Evolutionary conservation across 1,284 basidiomycete genomes (phyloP).

Genomic region (Naganishia albida): DNA sequence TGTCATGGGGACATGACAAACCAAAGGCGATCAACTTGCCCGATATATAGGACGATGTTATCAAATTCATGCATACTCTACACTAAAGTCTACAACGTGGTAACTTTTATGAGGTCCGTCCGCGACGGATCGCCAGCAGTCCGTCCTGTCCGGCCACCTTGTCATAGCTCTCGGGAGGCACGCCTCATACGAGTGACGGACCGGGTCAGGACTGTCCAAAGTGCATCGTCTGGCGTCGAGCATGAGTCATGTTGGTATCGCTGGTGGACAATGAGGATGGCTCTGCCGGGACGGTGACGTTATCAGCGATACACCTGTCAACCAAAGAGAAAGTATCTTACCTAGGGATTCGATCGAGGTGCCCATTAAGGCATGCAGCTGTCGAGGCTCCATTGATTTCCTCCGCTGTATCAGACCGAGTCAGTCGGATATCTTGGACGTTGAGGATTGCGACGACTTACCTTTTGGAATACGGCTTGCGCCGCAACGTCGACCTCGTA

Average conservation of each 20-base stretch:
- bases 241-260: constrained; percentile 37
- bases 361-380: constrained; percentile 34
- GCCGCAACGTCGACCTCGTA: constrained; percentile 70
- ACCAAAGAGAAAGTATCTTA: not conserved
- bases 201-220: constrained; percentile 47
- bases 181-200: too few relatives aligned
- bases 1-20: constrained; percentile 24
- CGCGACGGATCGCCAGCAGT: too few relatives aligned
- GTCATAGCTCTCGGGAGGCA: too few relatives aligned
- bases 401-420: constrained; percentile 55
- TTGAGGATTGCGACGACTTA: constrained; percentile 42
- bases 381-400: constrained; percentile 62
- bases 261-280: constrained; percentile 14
- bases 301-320: constrained; percentile 3
- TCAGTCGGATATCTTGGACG: constrained; percentile 4
- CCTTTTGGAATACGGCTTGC: constrained; percentile 71
- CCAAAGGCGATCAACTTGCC: constrained; percentile 28
- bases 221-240: constrained; percentile 42
- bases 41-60: constrained; percentile 10
- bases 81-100: not conserved
- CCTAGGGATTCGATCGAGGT: constrained; percentile 17
- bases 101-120: too few relatives aligned
- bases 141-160: too few relatives aligned
- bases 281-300: not conserved
- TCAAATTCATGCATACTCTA: not conserved